Evolutionary conservation across 1,139 yeast genomes (phyloP).

Genomic region (Magnusiomyces fungicola): DNA sequence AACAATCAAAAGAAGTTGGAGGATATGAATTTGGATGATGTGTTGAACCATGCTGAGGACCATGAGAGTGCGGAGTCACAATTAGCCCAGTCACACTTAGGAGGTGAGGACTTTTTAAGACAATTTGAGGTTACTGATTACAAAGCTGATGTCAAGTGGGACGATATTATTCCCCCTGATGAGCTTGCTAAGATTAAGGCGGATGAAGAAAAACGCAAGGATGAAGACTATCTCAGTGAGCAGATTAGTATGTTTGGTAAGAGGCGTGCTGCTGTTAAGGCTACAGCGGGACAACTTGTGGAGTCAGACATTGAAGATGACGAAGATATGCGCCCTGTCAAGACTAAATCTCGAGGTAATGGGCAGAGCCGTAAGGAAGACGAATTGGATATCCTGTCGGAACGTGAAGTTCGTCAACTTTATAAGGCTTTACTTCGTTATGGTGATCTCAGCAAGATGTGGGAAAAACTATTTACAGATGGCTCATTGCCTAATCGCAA

Average conservation of each 20-base stretch:
- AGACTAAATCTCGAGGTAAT: conserved; percentile 17
- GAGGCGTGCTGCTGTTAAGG: conserved; percentile 58
- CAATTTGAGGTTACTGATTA: conserved; percentile 98
- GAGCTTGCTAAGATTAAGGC: conserved; percentile 84
- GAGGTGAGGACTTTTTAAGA: conserved; percentile 94
- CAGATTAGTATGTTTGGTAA: conserved; percentile 84
- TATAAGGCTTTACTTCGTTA: conserved; percentile 74
- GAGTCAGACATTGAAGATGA: conserved; percentile 39
- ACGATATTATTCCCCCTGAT: conserved; percentile 95
- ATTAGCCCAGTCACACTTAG: conserved; percentile 89
- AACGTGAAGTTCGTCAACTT: conserved; percentile 79
- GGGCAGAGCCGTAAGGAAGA: conserved; percentile 27
- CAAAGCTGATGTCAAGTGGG: conserved; percentile 98
- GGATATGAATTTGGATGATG: conserved; percentile 92
- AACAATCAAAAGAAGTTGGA: conserved; percentile 87
- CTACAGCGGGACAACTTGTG: conserved; percentile 35
- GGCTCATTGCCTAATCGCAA: conserved; percentile 83
- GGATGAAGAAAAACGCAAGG: conserved; percentile 79
- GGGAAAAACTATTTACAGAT: conserved; percentile 86
- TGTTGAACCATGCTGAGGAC: conserved; percentile 93
- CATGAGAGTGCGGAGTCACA: conserved; percentile 88
- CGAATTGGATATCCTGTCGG: conserved; percentile 52
- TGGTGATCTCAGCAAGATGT: conserved; percentile 74
- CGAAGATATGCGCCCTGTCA: conserved; percentile 27
- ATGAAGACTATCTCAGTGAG: conserved; percentile 79